Evolutionary conservation across 345 rosid genomes (phyloP), one percentile per base, ranked within the genome.

Genomic region (Ricinus communis): DNA sequence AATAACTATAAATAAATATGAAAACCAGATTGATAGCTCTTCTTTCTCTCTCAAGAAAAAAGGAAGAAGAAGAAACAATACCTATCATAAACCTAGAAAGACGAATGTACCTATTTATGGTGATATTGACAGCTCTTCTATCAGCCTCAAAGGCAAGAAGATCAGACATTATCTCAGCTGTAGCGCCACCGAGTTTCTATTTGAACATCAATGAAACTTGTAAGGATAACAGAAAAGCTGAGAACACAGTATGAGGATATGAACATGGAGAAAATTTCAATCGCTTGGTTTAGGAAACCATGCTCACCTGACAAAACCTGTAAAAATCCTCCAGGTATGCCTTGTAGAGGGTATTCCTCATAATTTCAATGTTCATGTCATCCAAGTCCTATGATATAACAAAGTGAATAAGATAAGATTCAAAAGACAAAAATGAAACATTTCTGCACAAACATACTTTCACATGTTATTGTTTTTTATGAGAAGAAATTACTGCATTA

Each of bases 161-260:
- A 77, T 95, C 93, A 84, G 99, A 95, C 99, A 95, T 92, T 68
- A 95, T 92, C 85, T 95, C 98, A 30, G 88, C 81, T 62, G 99
- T 95, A 40, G 99, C 99, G 25, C 98, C 99, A 64, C 99, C 99
- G 77, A 95, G 93, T 92, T 95, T 95, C 99, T 92, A 41, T 55
- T 9, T 21, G 19, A 14, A 62, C 62, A 57, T 30, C 47, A 60
- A 68, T 33, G 21, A 46, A 21, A 27, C 31, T 53, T 61, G 68
- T 74, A 43, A 73, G 65, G 31, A 47, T 59, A 65, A 38, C 2
- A 69, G 16, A 8, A 66, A 64, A 56, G 15, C 16, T 33, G 7
- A 12, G 15, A 46, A 68, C 14, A 33, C 4, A 24, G 72, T 57
- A 50, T 27, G n/a, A 43, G 19, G 13, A 22, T 3, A 30, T 24